Evolutionary conservation across 108 stramenopile species (phyloP), one percentile per base, ranked within the genome.

Genomic region (Pseudonitzschia delicatissima): DNA sequence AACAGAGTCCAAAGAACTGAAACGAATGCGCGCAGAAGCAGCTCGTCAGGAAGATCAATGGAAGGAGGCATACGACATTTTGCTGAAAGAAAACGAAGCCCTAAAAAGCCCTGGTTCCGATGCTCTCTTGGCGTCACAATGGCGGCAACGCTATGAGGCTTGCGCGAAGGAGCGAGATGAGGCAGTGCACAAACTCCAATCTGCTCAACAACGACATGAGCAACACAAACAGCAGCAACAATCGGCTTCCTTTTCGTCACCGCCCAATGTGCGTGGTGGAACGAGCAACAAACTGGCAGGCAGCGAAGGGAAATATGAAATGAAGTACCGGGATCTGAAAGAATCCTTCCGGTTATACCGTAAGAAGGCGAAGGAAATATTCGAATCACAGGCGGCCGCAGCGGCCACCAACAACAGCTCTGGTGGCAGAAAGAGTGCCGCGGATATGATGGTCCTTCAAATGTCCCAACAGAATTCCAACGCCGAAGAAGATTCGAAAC

Each of bases 351-450:
- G 89, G 62, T 47, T 95, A 17, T 95, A 95, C 70, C 80, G 94
- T 13, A 92, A 90, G 67, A 92, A 91, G 75, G 94, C 94, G 15
- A 95, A 95, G 77, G 91, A 92, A 74, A 89, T 95, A 55, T 95
- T 95, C 50, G 86, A 90, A 55, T 82, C 90, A 3, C 88, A 90
- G 64, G 85, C 36, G 11, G 60, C 39, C 9, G 60, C 39, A 42
- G 60, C 64, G 0, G 61, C 39, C 0, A 42, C 61, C 39, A 64
- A 32, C 23, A 42, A 42, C 13, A 64, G 27, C 47, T 25, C 26
- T 29, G 86, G 82, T 49, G 84, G 60, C 11, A 40, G 5, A 61
- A 40, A 40, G 32, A 42, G 21, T 37, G 60, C 60, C 9, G 39
- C 60, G 7, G 60, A 61, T 25, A 61, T 61, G 60, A 61, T 61